phyloP scores from a whole-genome alignment of 306 rosid species.

The Herpetospermum pedunculosum region DNA sequence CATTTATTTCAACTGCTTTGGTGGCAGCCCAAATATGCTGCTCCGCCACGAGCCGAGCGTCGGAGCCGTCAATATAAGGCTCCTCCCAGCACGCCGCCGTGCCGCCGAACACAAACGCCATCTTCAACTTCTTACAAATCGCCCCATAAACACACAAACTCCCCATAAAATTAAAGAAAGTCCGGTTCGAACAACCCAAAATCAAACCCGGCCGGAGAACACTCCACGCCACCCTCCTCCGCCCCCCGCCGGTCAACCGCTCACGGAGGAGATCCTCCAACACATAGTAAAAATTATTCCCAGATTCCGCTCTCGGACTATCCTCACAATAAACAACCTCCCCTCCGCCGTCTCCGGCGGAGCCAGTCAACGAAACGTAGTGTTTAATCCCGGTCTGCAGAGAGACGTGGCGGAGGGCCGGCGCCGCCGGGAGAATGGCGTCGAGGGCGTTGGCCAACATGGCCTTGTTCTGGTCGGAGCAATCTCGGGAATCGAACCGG shows the following conservation, averaged over 20 bases:
- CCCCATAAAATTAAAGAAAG: constrained; percentile 67
- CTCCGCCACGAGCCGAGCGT: constrained; percentile 79
- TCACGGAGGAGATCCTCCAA: constrained; percentile 72
- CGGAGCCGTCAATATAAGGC: constrained; percentile 68
- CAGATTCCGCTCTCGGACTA: constrained; percentile 29
- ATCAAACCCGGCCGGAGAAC: constrained; percentile 80
- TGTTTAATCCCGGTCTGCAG: constrained; percentile 93
- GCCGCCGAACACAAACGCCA: constrained; percentile 76
- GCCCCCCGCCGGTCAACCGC: constrained; percentile 32
- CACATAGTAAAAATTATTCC: constrained; percentile 54
- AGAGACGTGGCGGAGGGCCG: constrained; percentile 54
- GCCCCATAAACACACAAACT: constrained; percentile 73
- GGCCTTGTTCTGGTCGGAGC: constrained; percentile 46
- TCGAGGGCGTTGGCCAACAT: constrained; percentile 69
- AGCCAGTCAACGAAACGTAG: constrained; percentile 42
- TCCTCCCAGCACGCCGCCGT: constrained; percentile 72
- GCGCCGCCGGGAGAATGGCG: constrained; percentile 35
- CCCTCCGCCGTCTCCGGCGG: constrained; percentile 10
- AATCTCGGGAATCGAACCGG: constrained; percentile 41
- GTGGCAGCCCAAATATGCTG: constrained; percentile 83
- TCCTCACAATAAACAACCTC: constrained; percentile 39
- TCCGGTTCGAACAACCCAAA: constrained; percentile 53
- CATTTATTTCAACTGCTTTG: background rate
- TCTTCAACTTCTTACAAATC: constrained; percentile 47
- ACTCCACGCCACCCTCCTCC: constrained; percentile 46